Percentiles rank a stretch among this genome's conserved stretches.
phyloP scores from a whole-genome alignment of 2,329 filamentous ascomycete species.

The Eurotiales sp. region DNA sequence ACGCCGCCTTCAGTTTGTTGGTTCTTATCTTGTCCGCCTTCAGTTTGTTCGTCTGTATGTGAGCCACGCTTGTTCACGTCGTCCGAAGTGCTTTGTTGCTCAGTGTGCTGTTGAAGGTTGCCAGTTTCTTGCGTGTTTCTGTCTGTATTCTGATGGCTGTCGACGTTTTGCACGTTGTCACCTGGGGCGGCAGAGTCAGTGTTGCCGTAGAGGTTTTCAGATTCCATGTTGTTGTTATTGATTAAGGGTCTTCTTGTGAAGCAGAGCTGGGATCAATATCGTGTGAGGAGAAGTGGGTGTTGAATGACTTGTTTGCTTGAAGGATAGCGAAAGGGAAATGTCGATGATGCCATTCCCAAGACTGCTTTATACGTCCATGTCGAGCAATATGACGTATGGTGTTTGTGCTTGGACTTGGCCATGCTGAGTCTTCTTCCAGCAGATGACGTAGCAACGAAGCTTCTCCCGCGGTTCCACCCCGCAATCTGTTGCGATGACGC shows the following conservation, averaged over 20 bases:
- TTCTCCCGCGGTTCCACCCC: too few relatives aligned
- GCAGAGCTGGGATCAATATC: not conserved
- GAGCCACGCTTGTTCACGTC: too few relatives aligned
- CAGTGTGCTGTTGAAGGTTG: too few relatives aligned
- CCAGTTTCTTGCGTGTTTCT: not conserved
- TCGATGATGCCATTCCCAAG: too few relatives aligned
- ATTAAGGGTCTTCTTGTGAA: not conserved
- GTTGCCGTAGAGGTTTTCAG: not conserved
- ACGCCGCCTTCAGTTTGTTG: not conserved
- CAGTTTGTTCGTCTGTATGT: too few relatives aligned
- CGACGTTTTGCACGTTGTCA: not conserved
- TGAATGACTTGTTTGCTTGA: not conserved
- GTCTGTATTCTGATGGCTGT: not conserved
- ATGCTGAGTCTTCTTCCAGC: too few relatives aligned
- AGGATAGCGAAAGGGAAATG: not conserved
- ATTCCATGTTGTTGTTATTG: not conserved
- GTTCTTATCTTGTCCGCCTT: not conserved
- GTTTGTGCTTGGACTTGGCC: too few relatives aligned
- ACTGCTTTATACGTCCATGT: not conserved
- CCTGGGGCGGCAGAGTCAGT: too few relatives aligned
- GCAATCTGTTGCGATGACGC: too few relatives aligned
- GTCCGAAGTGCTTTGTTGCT: too few relatives aligned
- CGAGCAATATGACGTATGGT: not conserved
- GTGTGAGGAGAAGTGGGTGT: not conserved
- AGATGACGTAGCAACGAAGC: too few relatives aligned